These are phyloP conservation scores for Cladosporium sp. DNA, from an alignment of 2,329 filamentous ascomycete species.

Conservation along the genomic window DNA sequence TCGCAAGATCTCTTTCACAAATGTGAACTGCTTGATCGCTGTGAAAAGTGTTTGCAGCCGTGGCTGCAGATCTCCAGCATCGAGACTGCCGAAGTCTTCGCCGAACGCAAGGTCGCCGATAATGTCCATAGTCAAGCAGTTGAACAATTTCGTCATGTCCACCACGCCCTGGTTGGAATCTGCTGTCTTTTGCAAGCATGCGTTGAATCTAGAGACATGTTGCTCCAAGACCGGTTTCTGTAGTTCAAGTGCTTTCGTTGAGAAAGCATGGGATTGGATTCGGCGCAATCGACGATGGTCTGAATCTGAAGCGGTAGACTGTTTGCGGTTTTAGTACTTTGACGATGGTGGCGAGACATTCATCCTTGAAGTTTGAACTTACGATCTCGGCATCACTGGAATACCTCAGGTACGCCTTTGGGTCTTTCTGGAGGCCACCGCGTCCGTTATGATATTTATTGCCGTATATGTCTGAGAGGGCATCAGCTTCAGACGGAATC, in stretches of 20 bases:
- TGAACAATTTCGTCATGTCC: constrained; percentile 35
- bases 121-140: constrained; percentile 33
- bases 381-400: neutral
- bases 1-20: constrained; percentile 5
- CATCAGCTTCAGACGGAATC: neutral
- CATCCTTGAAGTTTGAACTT: neutral
- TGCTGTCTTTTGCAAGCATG: constrained; percentile 41
- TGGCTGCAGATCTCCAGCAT: constrained; percentile 38
- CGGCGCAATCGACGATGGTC: constrained; percentile 43
- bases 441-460: neutral
- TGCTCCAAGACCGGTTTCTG: constrained; percentile 44
- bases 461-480: constrained; percentile 1
- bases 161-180: constrained; percentile 29
- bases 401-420: neutral
- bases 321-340: neutral
- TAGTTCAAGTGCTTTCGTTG: constrained; percentile 42
- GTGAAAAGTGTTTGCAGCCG: constrained; percentile 37
- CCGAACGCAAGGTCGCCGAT: constrained; percentile 39
- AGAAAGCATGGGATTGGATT: constrained; percentile 46
- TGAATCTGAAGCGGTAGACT: constrained; percentile 37
- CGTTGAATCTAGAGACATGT: constrained; percentile 46
- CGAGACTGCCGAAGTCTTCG: constrained; percentile 38
- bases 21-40: constrained; percentile 30
- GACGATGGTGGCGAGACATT: no score
- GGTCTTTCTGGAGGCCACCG: neutral